Conservation (phyloP, 345 rosid genomes). For the Crucihimalaya himalaica region DNA sequence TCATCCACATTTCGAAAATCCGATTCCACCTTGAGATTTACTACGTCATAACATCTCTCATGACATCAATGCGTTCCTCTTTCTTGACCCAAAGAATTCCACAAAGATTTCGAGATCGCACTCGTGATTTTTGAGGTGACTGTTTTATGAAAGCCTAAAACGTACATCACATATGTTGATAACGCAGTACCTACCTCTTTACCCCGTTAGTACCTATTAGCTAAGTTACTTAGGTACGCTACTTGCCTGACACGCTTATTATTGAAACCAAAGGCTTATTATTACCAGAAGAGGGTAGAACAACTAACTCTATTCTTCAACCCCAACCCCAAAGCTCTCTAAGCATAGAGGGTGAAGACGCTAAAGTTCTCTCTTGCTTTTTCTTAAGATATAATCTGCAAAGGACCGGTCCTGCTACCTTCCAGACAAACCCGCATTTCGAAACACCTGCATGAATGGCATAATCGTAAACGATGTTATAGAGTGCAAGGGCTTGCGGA, state of each 20-base stretch:
- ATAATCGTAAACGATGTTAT: constrained; percentile 46
- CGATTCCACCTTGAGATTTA: no score
- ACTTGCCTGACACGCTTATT: not conserved
- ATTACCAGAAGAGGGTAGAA: not conserved
- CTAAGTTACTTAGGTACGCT: no score
- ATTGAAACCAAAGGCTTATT: not conserved
- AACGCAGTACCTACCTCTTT: no score
- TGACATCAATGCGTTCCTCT: no score
- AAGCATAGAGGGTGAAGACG: constrained; percentile 43
- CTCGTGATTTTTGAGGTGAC: no score
- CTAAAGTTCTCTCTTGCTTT: constrained; percentile 21
- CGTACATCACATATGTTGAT: no score
- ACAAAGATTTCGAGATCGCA: no score
- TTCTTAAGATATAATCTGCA: constrained; percentile 40
- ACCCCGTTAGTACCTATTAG: no score
- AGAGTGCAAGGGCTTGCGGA: constrained; percentile 57
- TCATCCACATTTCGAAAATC: no score
- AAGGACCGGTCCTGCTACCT: constrained; percentile 64
- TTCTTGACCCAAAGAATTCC: no score
- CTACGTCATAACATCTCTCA: no score
- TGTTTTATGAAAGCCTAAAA: no score
- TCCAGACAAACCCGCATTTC: constrained; percentile 70
- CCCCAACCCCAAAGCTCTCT: constrained; percentile 47
- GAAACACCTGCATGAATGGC: constrained; percentile 28
- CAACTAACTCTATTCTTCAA: not conserved